Percentiles rank a stretch among this genome's conserved stretches.
Conservation (phyloP, 2,329 filamentous ascomycete species). For the Aspergillus jensenii region DNA sequence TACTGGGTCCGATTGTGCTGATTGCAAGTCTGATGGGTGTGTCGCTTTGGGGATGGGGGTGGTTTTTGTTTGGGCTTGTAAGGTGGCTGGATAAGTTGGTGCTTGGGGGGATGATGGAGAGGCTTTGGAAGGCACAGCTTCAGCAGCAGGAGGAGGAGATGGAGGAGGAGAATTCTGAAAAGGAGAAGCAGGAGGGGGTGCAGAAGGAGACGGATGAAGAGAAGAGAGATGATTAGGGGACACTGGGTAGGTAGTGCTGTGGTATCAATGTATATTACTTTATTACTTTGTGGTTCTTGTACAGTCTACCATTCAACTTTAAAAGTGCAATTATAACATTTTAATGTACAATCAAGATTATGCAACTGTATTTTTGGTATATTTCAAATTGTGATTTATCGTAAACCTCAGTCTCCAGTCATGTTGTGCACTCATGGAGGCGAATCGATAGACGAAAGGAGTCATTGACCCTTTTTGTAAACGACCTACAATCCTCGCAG, state of each 20-base stretch:
- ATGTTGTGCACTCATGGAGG: too few species aligned
- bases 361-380: background rate
- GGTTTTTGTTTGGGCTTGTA: conserved; percentile 15
- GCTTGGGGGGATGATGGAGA: conserved; percentile 11
- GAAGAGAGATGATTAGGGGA: background rate
- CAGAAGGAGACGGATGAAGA: background rate
- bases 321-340: background rate
- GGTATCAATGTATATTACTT: too few species aligned
- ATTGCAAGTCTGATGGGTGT: conserved; percentile 14
- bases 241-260: background rate
- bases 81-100: conserved; percentile 13
- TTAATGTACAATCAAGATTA: too few species aligned
- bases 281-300: background rate
- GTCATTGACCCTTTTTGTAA: too few species aligned
- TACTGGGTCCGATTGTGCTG: conserved; percentile 30
- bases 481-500: too few species aligned
- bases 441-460: too few species aligned
- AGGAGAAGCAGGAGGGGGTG: background rate
- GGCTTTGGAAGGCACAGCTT: conserved; percentile 10
- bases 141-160: background rate
- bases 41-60: conserved; percentile 15
- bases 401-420: too few species aligned
- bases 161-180: background rate
- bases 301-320: background rate
- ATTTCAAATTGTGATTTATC: too few species aligned